Evolutionary conservation across 2,329 filamentous ascomycete species (phyloP), one percentile per base, ranked within the genome.

Genomic region (Ceratocystiopsis sp.): DNA sequence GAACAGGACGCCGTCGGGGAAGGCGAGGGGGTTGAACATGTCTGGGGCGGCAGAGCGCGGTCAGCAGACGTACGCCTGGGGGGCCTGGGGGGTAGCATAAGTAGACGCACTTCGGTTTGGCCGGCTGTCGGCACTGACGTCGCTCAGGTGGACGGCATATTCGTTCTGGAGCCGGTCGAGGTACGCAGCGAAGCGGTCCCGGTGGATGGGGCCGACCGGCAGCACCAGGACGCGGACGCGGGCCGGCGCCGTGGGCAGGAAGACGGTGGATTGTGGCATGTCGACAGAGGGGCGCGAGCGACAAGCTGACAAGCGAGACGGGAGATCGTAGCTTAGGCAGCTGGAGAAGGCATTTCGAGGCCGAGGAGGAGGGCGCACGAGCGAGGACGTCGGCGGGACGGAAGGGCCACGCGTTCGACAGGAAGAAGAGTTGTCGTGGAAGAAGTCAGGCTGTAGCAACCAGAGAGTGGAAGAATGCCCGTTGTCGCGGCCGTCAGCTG

Each of bases 11-110:
- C 89, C 89, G 52, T 78, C 74, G 12, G 85, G 86, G 59, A 91
- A 94, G 14, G 82, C 84, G 54, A 91, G 66, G 36, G 89, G 89
- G 46, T 85, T 93, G 62, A 96, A 95, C 78, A 91, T 87, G 61
- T 85, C 86, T 94, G 59, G 47, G 43, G 49, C 33, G 9, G 25
- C 25, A 29, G 25, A 10, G 25, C 6, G 25, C 25, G 5, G 25
- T 29, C 10, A 29, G 25, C 25, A 10, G 9, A 11, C 25, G n/a
- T n/a, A n/a, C n/a, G n/a, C n/a, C n/a, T n/a, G n/a, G n/a, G n/a
- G n/a, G n/a, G n/a, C n/a, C n/a, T n/a, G n/a, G n/a, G n/a, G n/a
- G n/a, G n/a, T n/a, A n/a, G n/a, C n/a, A n/a, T n/a, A n/a, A n/a
- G n/a, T n/a, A n/a, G 47, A 59, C 78, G 89, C n/a, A 51, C 85